These are phyloP conservation scores for Endoconidiophora polonica DNA, from an alignment of 2,329 filamentous ascomycete genomes.

Conservation along the genomic window DNA sequence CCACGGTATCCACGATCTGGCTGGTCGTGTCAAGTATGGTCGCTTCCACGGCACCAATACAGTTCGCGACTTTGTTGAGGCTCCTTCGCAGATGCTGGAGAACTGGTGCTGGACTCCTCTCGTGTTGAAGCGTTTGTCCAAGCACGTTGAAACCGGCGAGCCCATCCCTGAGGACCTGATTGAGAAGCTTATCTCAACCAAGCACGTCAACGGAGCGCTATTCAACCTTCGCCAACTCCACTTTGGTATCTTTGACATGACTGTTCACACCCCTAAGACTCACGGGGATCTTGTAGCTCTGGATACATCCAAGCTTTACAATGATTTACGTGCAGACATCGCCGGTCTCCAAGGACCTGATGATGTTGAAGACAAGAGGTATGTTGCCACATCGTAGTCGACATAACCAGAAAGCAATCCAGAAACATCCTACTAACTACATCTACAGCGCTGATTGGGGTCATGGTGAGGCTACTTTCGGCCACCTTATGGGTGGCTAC, in stretches of 20 bases:
- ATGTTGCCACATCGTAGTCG: conserved; percentile 17
- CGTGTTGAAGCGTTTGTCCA: conserved; percentile 49
- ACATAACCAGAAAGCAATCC: background rate
- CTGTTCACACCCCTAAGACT: conserved; percentile 52
- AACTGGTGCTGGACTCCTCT: conserved; percentile 59
- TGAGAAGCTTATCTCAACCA: conserved; percentile 55
- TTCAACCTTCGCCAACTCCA: conserved; percentile 66
- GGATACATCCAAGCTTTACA: conserved; percentile 51
- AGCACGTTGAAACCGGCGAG: conserved; percentile 54
- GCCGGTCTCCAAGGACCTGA: conserved; percentile 60
- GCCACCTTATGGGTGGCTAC: conserved; percentile 70
- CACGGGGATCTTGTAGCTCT: conserved; percentile 52
- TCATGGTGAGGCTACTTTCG: conserved; percentile 63
- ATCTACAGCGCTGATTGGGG: conserved; percentile 42
- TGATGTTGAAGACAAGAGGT: conserved; percentile 39
- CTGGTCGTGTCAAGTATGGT: conserved; percentile 44
- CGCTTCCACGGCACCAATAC: conserved; percentile 53
- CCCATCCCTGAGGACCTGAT: conserved; percentile 61
- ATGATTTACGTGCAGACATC: conserved; percentile 55
- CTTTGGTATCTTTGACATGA: conserved; percentile 75
- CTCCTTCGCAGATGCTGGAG: conserved; percentile 57
- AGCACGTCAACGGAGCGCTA: conserved; percentile 65
- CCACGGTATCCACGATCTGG: conserved; percentile 53
- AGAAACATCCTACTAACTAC: background rate
- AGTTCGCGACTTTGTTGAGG: conserved; percentile 54